Conservation (phyloP, 1,139 yeast genomes). For the Yamadazyma songkhlaensis region DNA sequence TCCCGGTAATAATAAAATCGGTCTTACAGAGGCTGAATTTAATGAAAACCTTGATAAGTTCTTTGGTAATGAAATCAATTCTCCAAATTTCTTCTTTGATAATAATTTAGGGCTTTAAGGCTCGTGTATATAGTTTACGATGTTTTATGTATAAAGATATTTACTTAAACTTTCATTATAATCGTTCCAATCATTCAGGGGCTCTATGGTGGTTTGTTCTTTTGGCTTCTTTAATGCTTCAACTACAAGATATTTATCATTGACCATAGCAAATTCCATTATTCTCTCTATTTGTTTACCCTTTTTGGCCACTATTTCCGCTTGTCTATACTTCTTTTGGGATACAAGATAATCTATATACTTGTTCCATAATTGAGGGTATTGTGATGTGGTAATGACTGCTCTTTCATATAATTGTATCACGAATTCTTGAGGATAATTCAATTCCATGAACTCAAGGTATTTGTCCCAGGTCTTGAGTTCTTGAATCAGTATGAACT, state of each 20-base stretch:
- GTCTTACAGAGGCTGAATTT: conserved; percentile 9
- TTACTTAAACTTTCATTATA: neutral
- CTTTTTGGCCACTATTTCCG: conserved; percentile 3
- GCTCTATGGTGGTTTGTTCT: neutral
- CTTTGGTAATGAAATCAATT: conserved; percentile 12
- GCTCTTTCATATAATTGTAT: conserved; percentile 56
- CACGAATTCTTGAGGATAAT: conserved; percentile 28
- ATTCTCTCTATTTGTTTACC: neutral
- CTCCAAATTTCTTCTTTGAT: conserved; percentile 43
- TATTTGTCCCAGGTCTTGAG: conserved; percentile 59
- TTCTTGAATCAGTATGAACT: conserved; percentile 41
- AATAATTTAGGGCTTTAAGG: conserved; percentile 25
- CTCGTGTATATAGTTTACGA: neutral
- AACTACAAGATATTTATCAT: conserved; percentile 1
- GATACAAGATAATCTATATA: conserved; percentile 47
- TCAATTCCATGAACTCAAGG: conserved; percentile 51
- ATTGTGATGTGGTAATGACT: conserved; percentile 48
- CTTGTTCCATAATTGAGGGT: conserved; percentile 61
- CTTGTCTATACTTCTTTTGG: conserved; percentile 1
- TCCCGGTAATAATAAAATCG: neutral
- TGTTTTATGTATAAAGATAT: neutral
- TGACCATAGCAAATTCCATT: neutral
- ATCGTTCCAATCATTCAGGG: neutral
- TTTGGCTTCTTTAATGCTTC: neutral
- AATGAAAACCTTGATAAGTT: conserved; percentile 11